Percentiles rank a stretch among this genome's conserved stretches.
These are phyloP conservation scores for Periglandula ipomoeae DNA, from an alignment of 2,329 filamentous ascomycete species.

Conservation along the genomic window DNA sequence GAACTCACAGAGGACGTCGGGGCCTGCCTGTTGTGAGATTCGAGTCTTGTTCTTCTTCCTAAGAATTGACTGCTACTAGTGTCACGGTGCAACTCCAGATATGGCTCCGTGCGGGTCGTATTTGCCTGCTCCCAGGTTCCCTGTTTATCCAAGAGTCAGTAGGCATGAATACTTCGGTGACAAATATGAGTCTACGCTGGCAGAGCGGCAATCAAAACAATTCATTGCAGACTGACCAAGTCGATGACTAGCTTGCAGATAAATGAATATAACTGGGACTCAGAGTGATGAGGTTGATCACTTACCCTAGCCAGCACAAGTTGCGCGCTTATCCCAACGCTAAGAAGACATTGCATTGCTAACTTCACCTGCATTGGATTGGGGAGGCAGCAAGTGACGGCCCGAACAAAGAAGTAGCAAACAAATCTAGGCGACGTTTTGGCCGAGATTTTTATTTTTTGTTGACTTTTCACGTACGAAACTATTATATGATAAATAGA, in stretches of 20 bases:
- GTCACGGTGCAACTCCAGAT: neutral
- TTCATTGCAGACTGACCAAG: neutral
- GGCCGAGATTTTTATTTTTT: no score
- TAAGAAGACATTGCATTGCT: neutral
- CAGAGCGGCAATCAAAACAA: neutral
- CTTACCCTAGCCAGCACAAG: neutral
- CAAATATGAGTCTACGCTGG: neutral
- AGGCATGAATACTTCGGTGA: neutral
- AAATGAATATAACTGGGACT: neutral
- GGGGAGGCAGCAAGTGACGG: neutral
- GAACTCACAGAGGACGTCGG: neutral
- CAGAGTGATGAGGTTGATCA: neutral
- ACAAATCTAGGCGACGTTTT: neutral
- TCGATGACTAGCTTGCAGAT: neutral
- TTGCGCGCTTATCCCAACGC: neutral
- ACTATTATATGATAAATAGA: no score
- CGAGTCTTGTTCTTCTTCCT: no score
- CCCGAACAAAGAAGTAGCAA: neutral
- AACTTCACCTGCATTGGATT: neutral
- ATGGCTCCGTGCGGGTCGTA: neutral
- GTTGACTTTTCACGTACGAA: no score
- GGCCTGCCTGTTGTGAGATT: neutral
- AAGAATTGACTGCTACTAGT: neutral
- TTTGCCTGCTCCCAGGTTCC: neutral
- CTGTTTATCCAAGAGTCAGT: neutral